Percentiles rank a stretch among this genome's conserved stretches.
Conservation (phyloP, 805 yeast species). For the Cyberlindnera lachancei region DNA sequence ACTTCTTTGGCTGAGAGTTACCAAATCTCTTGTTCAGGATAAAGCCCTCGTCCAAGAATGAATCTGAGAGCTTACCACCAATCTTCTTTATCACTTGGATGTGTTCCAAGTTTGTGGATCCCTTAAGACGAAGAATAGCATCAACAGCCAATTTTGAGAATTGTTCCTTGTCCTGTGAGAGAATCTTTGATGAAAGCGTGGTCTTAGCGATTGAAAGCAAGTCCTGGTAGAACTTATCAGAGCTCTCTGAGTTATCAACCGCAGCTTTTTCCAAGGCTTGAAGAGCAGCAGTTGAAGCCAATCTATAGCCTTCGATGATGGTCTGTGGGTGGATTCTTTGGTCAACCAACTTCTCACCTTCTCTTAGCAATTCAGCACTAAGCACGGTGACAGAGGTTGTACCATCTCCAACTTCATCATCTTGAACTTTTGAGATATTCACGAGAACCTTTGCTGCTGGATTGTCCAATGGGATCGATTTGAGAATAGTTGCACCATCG, state of each 20-base stretch:
- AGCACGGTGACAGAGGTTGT: constrained; percentile 93
- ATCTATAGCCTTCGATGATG: constrained; percentile 89
- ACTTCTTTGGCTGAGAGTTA: constrained; percentile 82
- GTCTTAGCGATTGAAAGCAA: constrained; percentile 85
- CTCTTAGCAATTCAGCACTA: constrained; percentile 85
- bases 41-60: constrained; percentile 94
- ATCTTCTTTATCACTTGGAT: constrained; percentile 89
- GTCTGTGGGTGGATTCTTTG: constrained; percentile 97
- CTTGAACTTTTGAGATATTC: constrained; percentile 92
- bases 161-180: constrained; percentile 89
- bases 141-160: constrained; percentile 90
- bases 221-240: constrained; percentile 67
- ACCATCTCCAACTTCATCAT: constrained; percentile 52
- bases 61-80: constrained; percentile 89
- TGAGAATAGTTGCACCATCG: constrained; percentile 96
- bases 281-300: constrained; percentile 81
- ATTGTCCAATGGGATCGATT: constrained; percentile 89
- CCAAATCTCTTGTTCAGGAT: constrained; percentile 89
- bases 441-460: constrained; percentile 97
- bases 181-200: constrained; percentile 85
- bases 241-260: constrained; percentile 66
- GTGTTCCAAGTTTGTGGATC: constrained; percentile 83
- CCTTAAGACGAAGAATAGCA: constrained; percentile 85
- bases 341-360: constrained; percentile 89
- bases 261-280: constrained; percentile 71